A percentile compares a stretch with the other conserved stretches of the same genome.
phyloP scores from a whole-genome alignment of 306 rosid genomes.

The Mucuna pruriens region DNA sequence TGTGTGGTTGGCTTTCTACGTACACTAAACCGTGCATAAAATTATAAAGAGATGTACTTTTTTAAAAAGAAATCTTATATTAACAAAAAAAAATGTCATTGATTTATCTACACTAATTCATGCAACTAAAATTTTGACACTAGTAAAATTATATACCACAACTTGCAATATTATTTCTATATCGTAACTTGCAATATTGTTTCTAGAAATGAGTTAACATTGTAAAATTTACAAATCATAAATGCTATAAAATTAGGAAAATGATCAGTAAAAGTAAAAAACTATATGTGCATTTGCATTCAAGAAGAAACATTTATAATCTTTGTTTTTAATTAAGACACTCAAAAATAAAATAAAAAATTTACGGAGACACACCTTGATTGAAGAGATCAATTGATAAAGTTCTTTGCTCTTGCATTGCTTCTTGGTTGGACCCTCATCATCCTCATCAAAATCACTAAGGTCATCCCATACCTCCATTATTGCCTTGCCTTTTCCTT shows the following conservation, averaged over 20 bases:
- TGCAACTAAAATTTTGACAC: background rate
- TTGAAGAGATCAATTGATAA: conserved; percentile 16
- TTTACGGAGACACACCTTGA: conserved; percentile 22
- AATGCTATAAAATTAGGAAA: background rate
- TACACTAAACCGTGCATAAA: background rate
- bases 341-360: background rate
- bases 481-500: conserved; percentile 24
- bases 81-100: background rate
- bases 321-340: background rate
- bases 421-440: background rate
- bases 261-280: background rate
- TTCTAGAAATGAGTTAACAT: background rate
- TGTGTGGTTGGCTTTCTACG: background rate
- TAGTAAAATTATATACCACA: background rate
- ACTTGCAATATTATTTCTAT: background rate
- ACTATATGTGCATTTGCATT: too few species aligned
- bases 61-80: background rate
- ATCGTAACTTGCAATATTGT: background rate
- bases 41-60: background rate
- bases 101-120: background rate
- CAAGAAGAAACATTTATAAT: background rate
- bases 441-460: background rate
- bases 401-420: background rate
- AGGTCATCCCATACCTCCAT: background rate
- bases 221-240: background rate